Evolutionary conservation across 2,329 filamentous ascomycete species (phyloP), one percentile per base, ranked within the genome.

Genomic region (Bisporella sp.): DNA sequence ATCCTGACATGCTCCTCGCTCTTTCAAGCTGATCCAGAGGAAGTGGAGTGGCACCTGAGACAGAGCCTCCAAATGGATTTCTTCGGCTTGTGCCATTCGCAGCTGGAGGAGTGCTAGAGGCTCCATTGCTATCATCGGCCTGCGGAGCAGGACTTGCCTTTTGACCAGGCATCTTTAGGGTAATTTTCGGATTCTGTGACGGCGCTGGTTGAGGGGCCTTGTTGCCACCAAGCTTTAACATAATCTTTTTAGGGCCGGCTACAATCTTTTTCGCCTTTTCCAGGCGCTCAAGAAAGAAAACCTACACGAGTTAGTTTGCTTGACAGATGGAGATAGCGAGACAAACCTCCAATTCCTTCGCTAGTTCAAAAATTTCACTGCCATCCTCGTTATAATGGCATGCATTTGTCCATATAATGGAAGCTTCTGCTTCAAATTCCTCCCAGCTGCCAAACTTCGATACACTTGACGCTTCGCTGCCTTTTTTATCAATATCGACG

Each of bases 341-440:
- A 59, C 68, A 47, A 71, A 89, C 88, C 79, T 95, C 84, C 5
- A 96, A 78, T 53, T 93, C 83, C 45, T 83, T 79, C 1, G 89
- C 89, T 54, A 93, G 73, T 28, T 79, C 74, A 56, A 84, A 89
- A 47, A 96, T 91, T 12, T 89, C 85, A 62, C 91, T 96, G 4
- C 85, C 87, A 63, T 96, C 90, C 66, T 96, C 89, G 59, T 96
- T 96, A 73, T 92, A 96, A 52, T 85, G 85, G 62, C 83, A 86
- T 0, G 90, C 89, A 67, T 96, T 96, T 45, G 77, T 78, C 91
- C 91, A 96, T 41, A 96, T 82, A 47, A 88, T 76, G 60, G 83
- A 87, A 9, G 88, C 77, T 62, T 87, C 87, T 48, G 90, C 83
- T 65, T 89, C 89, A 57, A 96, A 89, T 1, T 82, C 77, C 50